phyloP scores from a whole-genome alignment of 2,329 filamentous ascomycete genomes.

The Shiraia sp. region DNA sequence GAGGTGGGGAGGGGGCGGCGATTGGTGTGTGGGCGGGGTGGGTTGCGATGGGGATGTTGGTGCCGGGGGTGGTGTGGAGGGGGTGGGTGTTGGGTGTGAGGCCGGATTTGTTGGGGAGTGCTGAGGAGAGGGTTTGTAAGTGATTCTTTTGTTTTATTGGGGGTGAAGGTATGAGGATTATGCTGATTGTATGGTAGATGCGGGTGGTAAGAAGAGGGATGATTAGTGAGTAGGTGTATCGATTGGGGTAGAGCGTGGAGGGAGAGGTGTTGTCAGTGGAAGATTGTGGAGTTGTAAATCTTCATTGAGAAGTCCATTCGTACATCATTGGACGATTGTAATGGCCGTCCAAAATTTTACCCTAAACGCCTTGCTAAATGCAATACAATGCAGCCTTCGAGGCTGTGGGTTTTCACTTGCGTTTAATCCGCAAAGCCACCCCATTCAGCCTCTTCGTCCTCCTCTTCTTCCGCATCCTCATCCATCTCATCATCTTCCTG shows the following conservation, averaged over 20 bases:
- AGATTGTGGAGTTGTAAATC: not conserved
- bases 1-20: conserved; percentile 18
- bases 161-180: no score
- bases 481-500: conserved; percentile 44
- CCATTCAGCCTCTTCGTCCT: conserved; percentile 65
- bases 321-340: no score
- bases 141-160: not conserved
- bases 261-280: not conserved
- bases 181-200: no score
- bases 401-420: not conserved
- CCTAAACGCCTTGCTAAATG: not conserved
- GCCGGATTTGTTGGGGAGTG: conserved; percentile 25
- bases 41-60: conserved; percentile 18
- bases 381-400: not conserved
- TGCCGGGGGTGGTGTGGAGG: conserved; percentile 29
- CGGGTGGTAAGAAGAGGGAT: not conserved
- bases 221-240: conserved; percentile 18
- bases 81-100: conserved; percentile 25
- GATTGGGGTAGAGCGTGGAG: conserved; percentile 8
- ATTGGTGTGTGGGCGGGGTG: conserved; percentile 21
- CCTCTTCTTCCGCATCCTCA: conserved; percentile 44
- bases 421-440: conserved; percentile 69
- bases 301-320: no score
- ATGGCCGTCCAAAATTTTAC: not conserved
- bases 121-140: conserved; percentile 9